Evolutionary conservation across 2,329 filamentous ascomycete species (phyloP), one percentile per base, ranked within the genome.

Genomic region (Calonectria henricotiae): DNA sequence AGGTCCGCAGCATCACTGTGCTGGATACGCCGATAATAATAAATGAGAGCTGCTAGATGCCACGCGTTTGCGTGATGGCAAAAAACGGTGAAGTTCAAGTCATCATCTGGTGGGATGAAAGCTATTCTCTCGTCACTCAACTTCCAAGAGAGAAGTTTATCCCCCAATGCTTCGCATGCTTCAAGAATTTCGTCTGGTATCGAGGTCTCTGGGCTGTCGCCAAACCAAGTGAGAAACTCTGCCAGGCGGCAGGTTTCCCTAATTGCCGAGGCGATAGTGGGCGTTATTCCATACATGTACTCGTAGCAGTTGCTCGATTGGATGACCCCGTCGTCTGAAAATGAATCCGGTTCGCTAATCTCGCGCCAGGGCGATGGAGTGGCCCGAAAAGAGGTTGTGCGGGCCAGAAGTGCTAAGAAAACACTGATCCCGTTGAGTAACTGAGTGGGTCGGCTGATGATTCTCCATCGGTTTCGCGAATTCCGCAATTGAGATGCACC

Each of bases 351-450:
- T 4, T 69, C 32, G 7, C 47, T 44, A 4, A 37, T 32, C n/a
- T 27, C 46, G 2, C 55, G 4, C 68, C 68, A 70, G 37, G 55
- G 23, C 13, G 46, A 62, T 4, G 63, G 25, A 60, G 47, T 13
- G 25, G 17, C 4, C 1, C 23, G 32, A 3, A 72, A 72, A 1
- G 65, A 49, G 3, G 66, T 67, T 39, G 71, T 72, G 8, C 71
- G 62, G 27, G 71, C 68, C 47, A 72, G 41, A 7, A 72, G 47
- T 3, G 65, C 65, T 20, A 72, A 41, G 62, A 72, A 72, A 1
- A 63, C 71, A n/a, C 68, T 67, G 30, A 72, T 63, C 6, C 70
- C 68, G 30, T 72, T 71, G 1, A 72, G 55, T 17, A 68, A 58
- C n/a, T 39, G 60, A 20, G 71, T 66, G 4, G 58, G 49, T 2